Evolutionary conservation across 768 basidiomycete species (phyloP), one percentile per base, ranked within the genome.

Genomic region (Termitomyces sp.): DNA sequence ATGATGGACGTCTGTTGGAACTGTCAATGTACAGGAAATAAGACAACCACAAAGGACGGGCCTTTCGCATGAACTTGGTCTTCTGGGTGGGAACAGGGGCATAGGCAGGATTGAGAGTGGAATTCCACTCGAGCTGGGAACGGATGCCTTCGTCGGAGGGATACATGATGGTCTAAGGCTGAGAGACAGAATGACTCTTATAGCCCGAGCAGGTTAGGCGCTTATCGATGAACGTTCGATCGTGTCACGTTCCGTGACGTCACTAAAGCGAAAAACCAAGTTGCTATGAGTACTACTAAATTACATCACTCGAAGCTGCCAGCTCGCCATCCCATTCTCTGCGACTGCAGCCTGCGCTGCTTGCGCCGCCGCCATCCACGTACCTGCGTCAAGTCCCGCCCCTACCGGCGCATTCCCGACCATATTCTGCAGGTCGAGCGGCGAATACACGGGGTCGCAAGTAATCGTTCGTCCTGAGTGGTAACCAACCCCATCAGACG

Each of bases 71-170:
- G 71, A 77, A 92, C 77, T 93, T 94, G 67, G 90, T 92, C 56
- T 85, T 80, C 58, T 91, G 84, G 5, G 84, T 88, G 58, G 88
- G 84, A 39, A 82, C 79, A 44, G 87, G 83, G 46, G 85, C 86
- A 61, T 84, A 81, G 55, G 84, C 75, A 47, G 92, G 87, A 73
- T 79, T 86, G 69, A 98, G 80, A 61, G 81, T 83, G 48, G 94
- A 86, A 67, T 88, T 87, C 96, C 96, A 98, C 73, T 94, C 89
- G 71, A 98, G 85, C 71, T 94, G 93, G 63, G 89, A 90, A 62
- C 83, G 82, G 68, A 86, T 81, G 46, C 64, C 62, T 46, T 80
- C 80, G 63, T 84, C 81, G 61, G 74, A 70, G 57, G 78, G 77
- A 68, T 76, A 84, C 85, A 86, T 85, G 66, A 60, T 73, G 63